phyloP scores from a whole-genome alignment of 2,329 filamentous ascomycete species.

The Clarireedia monteithiana region DNA sequence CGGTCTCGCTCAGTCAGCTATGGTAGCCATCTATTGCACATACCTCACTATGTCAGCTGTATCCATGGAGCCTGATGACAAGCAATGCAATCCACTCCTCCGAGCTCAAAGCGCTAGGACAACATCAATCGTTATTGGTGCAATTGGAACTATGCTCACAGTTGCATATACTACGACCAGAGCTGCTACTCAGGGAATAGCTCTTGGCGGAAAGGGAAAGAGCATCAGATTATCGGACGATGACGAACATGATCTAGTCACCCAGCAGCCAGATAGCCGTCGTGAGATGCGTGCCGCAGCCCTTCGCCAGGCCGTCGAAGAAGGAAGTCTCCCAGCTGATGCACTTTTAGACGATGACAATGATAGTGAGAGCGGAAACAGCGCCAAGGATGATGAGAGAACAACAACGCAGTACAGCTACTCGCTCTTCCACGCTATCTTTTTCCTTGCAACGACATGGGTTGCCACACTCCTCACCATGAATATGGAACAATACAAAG shows the following conservation, averaged over 20 bases:
- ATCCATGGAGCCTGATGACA: slow-evolving; percentile 95
- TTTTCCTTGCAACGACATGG: slow-evolving; percentile 94
- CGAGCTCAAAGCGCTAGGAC: slow-evolving; percentile 80
- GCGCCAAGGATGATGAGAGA: slow-evolving; percentile 79
- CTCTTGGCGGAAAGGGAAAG: slow-evolving; percentile 55
- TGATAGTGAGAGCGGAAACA: slow-evolving; percentile 49
- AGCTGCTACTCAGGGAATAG: slow-evolving; percentile 83
- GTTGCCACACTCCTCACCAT: slow-evolving; percentile 85
- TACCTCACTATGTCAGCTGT: slow-evolving; percentile 98
- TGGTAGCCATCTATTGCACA: slow-evolving; percentile 96
- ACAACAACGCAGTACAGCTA: slow-evolving; percentile 93
- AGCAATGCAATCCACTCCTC: slow-evolving; percentile 87
- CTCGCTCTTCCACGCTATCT: slow-evolving; percentile 91
- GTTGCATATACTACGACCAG: slow-evolving; percentile 97
- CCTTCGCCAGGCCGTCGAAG: slow-evolving; percentile 83
- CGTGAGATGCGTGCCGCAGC: slow-evolving; percentile 91
- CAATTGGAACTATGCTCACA: slow-evolving; percentile 92
- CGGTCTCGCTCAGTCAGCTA: slow-evolving; percentile 91
- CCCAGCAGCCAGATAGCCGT: slow-evolving; percentile 69
- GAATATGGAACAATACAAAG: slow-evolving; percentile 59
- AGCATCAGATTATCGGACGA: slow-evolving; percentile 57
- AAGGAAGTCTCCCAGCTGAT: slow-evolving; percentile 84
- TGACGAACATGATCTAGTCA: slow-evolving; percentile 83
- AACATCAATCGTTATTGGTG: slow-evolving; percentile 84
- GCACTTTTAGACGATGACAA: slow-evolving; percentile 70